Evolutionary conservation across 1,284 basidiomycete species (phyloP).

Genomic region (Singerocomus inundabilis): DNA sequence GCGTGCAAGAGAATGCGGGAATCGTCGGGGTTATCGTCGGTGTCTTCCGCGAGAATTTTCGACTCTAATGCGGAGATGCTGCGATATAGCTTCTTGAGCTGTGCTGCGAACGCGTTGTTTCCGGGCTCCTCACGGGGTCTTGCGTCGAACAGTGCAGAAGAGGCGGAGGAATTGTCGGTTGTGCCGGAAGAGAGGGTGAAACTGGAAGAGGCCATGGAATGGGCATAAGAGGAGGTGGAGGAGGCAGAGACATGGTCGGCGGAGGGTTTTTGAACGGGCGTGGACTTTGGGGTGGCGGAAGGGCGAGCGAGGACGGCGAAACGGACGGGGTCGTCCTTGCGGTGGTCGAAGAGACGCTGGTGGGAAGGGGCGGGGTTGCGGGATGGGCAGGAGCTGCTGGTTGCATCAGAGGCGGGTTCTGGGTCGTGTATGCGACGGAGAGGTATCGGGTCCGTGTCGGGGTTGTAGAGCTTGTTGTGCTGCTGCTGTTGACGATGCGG

Average conservation of each 20-base stretch:
- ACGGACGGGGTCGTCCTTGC: constrained; percentile 81
- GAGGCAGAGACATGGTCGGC: constrained; percentile 73
- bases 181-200: constrained; percentile 75
- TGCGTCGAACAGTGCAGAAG: constrained; percentile 62
- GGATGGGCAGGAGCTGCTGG: constrained; percentile 51
- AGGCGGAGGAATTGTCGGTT: constrained; percentile 68
- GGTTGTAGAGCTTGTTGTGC: constrained; percentile 63
- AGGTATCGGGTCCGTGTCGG: constrained; percentile 64
- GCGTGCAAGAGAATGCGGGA: constrained; percentile 56
- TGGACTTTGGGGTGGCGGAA: constrained; percentile 37
- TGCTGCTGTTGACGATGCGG: constrained; percentile 40
- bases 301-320: constrained; percentile 66
- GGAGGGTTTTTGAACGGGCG: constrained; percentile 57
- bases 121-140: constrained; percentile 51
- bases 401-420: constrained; percentile 56
- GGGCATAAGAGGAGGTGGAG: constrained; percentile 73
- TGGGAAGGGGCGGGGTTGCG: constrained; percentile 35
- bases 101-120: constrained; percentile 65
- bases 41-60: constrained; percentile 65
- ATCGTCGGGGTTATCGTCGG: constrained; percentile 48
- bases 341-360: constrained; percentile 78
- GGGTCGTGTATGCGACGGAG: constrained; percentile 60
- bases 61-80: constrained; percentile 71
- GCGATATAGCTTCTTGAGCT: constrained; percentile 81
- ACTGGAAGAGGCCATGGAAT: constrained; percentile 65